Conservation (phyloP, 2,329 filamentous ascomycete species). For the Apiospora marii region DNA sequence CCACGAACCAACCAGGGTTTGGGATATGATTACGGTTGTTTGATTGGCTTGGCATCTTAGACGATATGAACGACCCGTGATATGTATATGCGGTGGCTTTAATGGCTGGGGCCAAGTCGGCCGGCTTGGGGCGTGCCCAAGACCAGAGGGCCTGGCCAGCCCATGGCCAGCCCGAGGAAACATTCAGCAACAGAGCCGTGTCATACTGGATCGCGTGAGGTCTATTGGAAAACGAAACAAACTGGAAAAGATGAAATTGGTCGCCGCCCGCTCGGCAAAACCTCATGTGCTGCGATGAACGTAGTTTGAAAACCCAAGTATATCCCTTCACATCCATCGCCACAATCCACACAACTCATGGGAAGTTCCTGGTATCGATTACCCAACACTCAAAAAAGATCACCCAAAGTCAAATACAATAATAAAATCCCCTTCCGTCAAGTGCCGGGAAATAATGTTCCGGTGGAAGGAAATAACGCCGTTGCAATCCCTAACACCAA, state of each 20-base stretch:
- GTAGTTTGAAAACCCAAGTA: not conserved
- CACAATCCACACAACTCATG: not conserved
- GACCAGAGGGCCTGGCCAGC: not conserved
- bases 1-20: not conserved
- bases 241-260: too few species aligned
- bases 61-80: not conserved
- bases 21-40: conserved; percentile 4
- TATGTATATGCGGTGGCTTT: not conserved
- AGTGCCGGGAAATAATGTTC: not conserved
- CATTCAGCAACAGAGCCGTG: not conserved
- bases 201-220: not conserved
- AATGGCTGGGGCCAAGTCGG: not conserved
- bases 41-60: not conserved
- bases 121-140: not conserved
- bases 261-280: not conserved
- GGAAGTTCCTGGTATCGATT: not conserved
- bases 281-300: not conserved
- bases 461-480: not conserved
- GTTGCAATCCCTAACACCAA: not conserved
- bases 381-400: not conserved
- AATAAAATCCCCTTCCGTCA: not conserved
- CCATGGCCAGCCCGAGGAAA: not conserved
- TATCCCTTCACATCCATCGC: not conserved
- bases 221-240: conserved; percentile 9
- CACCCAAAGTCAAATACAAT: not conserved